A percentile compares a stretch with the other conserved stretches of the same genome.
Evolutionary conservation across 345 rosid species (phyloP).

Genomic region (Bruguiera parviflora): DNA sequence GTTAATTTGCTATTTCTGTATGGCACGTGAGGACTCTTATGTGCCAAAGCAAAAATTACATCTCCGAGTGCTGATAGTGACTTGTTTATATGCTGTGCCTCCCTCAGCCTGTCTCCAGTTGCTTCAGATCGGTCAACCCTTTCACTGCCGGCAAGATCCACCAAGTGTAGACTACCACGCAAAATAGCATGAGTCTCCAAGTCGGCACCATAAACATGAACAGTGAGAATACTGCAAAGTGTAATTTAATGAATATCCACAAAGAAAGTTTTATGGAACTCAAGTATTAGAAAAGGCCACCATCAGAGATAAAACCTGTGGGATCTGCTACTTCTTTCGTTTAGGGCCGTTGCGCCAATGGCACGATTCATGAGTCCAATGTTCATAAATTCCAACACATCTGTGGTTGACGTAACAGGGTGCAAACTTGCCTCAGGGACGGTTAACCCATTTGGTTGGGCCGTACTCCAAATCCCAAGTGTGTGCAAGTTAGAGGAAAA

Average conservation of each 20-base stretch:
- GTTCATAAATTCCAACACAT: conserved; percentile 83
- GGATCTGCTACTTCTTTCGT: conserved; percentile 98
- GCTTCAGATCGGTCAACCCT: conserved; percentile 97
- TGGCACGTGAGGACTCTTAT: conserved; percentile 82
- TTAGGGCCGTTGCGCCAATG: conserved; percentile 84
- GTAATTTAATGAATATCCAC: neutral
- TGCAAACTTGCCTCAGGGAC: conserved; percentile 98
- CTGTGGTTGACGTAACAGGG: conserved; percentile 67
- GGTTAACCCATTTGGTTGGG: conserved; percentile 96
- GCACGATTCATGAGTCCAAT: conserved; percentile 80
- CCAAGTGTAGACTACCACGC: conserved; percentile 81
- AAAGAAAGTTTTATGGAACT: neutral
- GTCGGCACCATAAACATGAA: conserved; percentile 83
- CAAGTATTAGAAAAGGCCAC: conserved; percentile 6
- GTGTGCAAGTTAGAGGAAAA: conserved; percentile 79
- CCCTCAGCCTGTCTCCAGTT: conserved; percentile 90
- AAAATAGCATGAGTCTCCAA: conserved; percentile 61
- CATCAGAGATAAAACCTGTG: conserved; percentile 59
- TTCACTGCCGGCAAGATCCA: conserved; percentile 99
- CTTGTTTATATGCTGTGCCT: conserved; percentile 95
- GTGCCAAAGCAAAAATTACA: conserved; percentile 86
- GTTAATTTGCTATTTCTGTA: conserved; percentile 96
- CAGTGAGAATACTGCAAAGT: conserved; percentile 76
- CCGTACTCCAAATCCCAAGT: conserved; percentile 93
- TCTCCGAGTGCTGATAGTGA: conserved; percentile 95